Evolutionary conservation across 176 grass and related monocot species (phyloP), one percentile per base, ranked within the genome.

Genomic region (Bromus sterilis): DNA sequence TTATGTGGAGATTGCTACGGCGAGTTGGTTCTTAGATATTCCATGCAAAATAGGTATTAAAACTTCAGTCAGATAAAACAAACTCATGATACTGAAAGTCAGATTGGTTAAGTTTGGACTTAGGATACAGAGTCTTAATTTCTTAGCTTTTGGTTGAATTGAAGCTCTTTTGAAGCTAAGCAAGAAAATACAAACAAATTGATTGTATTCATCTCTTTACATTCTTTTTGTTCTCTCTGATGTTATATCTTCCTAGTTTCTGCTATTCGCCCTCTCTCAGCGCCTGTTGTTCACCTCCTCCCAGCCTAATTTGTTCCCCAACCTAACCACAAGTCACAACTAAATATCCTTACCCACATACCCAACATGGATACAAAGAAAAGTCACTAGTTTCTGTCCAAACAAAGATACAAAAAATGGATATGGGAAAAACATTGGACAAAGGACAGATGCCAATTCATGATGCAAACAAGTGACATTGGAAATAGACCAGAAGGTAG

Each of bases 391-490:
- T 32, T 37, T 71, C 35, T 23, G 36, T 71, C 25, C 51, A 25
- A 71, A 43, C 13, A 25, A 71, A 28, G 36, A 74, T 71, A 71
- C 35, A 58, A 42, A 56, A 56, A 11, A 20, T 44, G 23, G 68
- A 71, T 23, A 18, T 31, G 15, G 42, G 16, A 73, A 31, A 71
- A 73, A 46, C 9, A 49, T 73, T 31, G 25, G 4, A 64, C 40
- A 20, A 36, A 8, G 12, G 73, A 75, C 4, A 53, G 74, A 40
- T 55, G 16, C 13, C 23, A 28, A 11, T 73, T 40, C 28, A 79
- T 44, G 56, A 56, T 31, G 32, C 66, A 73, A 86, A 64, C 24
- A 71, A 78, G 74, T 70, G 28, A 58, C 39, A 60, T 53, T 55
- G 24, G 37, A 24, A 74, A 80, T 43, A 76, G 49, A 39, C 31